Conservation (phyloP, 495 filamentous ascomycete genomes). For the Pyrenula aspistea region DNA sequence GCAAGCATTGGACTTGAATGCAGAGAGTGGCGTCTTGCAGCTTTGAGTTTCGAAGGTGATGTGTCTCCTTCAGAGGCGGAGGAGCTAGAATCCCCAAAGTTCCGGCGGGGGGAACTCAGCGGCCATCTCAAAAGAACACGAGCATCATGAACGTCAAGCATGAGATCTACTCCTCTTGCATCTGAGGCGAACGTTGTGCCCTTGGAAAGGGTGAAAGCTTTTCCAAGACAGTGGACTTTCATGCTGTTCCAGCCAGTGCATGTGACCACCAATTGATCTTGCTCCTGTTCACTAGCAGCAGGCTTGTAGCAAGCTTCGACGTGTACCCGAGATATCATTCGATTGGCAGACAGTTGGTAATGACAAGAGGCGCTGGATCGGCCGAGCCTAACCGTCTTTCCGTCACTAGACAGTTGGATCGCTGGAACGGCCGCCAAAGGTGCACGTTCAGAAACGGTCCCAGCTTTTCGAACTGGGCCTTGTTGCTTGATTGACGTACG, state of each 20-base stretch:
- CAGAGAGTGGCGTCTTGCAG: slow-evolving; percentile 1
- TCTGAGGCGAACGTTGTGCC: slow-evolving; percentile 85
- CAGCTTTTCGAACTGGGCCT: slow-evolving; percentile 43
- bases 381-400: slow-evolving; percentile 75
- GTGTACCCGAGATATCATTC: slow-evolving; percentile 83
- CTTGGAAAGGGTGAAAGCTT: slow-evolving; percentile 74
- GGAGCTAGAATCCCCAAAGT: slow-evolving; percentile 1
- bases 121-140: slow-evolving; percentile 87
- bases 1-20: slow-evolving; percentile 56
- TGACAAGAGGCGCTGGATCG: slow-evolving; percentile 86
- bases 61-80: slow-evolving; percentile 7
- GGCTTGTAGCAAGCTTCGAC: slow-evolving; percentile 77
- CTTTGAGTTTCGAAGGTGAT: slow-evolving; percentile 23
- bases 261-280: slow-evolving; percentile 66
- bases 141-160: slow-evolving; percentile 90
- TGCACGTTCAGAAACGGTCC: slow-evolving; percentile 67
- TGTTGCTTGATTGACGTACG: slow-evolving; percentile 31
- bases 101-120: slow-evolving; percentile 6
- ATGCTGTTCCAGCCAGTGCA: slow-evolving; percentile 95
- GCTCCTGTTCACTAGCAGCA: slow-evolving; percentile 46
- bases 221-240: slow-evolving; percentile 84
- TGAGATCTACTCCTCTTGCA: slow-evolving; percentile 80
- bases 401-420: slow-evolving; percentile 68
- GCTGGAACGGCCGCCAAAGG: slow-evolving; percentile 73
- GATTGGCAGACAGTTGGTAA: slow-evolving; percentile 82